phyloP scores from a whole-genome alignment of 2,329 filamentous ascomycete species.

The Aspergillus tanneri region DNA sequence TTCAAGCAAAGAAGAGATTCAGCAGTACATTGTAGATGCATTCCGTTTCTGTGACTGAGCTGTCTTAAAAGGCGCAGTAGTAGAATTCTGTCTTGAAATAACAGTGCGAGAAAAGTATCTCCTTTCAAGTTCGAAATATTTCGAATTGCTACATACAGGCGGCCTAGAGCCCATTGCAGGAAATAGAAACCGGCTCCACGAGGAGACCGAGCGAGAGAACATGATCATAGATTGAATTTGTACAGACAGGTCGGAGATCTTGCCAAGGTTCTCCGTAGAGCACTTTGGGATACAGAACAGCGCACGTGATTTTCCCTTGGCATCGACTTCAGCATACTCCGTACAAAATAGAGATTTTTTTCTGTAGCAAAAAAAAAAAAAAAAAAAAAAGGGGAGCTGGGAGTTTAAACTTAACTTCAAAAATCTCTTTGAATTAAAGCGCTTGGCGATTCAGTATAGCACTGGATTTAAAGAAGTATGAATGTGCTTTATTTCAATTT shows the following conservation, averaged over 20 bases:
- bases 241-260: slow-evolving; percentile 12
- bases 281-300: too few relatives aligned
- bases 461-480: too few relatives aligned
- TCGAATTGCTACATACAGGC: slow-evolving; percentile 15
- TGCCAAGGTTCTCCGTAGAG: too few relatives aligned
- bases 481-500: too few relatives aligned
- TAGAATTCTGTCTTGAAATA: slow-evolving; percentile 24
- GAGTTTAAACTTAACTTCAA: too few relatives aligned
- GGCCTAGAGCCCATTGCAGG: slow-evolving; percentile 13
- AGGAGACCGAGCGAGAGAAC: slow-evolving; percentile 29
- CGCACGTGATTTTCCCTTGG: slow-evolving; percentile 23
- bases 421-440: too few relatives aligned
- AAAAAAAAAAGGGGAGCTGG: too few relatives aligned
- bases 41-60: slow-evolving; percentile 50
- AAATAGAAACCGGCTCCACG: slow-evolving; percentile 25
- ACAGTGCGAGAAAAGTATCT: slow-evolving; percentile 38
- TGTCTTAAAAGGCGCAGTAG: slow-evolving; percentile 35
- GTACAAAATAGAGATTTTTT: slow-evolving; percentile 10
- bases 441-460: too few relatives aligned
- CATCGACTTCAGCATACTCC: slow-evolving; percentile 5
- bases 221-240: slow-evolving; percentile 23
- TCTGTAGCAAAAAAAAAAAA: too few relatives aligned
- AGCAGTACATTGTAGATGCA: slow-evolving; percentile 54
- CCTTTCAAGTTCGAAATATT: slow-evolving; percentile 23
- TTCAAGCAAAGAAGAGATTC: not conserved